Base-by-base conservation (phyloP, 371 early-diverging fungal species). In the Mortierella sp. region DNA sequence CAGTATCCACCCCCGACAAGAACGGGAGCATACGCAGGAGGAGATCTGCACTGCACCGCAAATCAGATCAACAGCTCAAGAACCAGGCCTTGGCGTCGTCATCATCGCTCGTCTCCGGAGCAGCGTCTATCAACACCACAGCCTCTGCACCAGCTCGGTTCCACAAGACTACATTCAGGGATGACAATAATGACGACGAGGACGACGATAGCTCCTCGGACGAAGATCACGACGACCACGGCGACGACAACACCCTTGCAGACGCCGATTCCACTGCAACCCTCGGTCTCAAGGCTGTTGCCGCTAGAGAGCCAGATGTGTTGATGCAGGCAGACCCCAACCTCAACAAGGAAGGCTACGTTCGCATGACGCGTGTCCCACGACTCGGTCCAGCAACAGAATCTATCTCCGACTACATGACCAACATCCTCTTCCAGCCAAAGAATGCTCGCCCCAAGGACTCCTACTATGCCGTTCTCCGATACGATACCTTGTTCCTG, bases 401-500 rank as follows among this genome's bases (percentile, higher is more conserved):
- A 44, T 80, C 86, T 8, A 86, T 86, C 75, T 86, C 86, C 73
- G 86, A 86, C 57, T 78, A 79, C 50, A 82, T 86, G 86, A 57
- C 82, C 80, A 86, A 86, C 71, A 86, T 86, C 65, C 80, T 86
- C 26, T 86, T 86, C 76, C 86, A 86, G 63, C 82, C 79, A 42
- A 81, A 82, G 75, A 82, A 86, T 73, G 80, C 86, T 19, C 80
- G 89, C 26, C 88, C 81, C 28, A 89, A 89, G 81, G 92, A 94
- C 75, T 82, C 90, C 44, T 95, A 92, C 77, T 98, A 93, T 88
- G 96, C 92, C 4, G 96, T 96, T 5, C 84, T 98, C 58, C 94
- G 95, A 70, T 92, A 95, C 86, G 93, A 94, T 72, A 95, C 95
- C 14, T 88, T 98, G 47, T 95, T 94, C 73, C 86, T 98, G 71